phyloP scores from a whole-genome alignment of 306 rosid genomes.

The Corylus heterophylla region DNA sequence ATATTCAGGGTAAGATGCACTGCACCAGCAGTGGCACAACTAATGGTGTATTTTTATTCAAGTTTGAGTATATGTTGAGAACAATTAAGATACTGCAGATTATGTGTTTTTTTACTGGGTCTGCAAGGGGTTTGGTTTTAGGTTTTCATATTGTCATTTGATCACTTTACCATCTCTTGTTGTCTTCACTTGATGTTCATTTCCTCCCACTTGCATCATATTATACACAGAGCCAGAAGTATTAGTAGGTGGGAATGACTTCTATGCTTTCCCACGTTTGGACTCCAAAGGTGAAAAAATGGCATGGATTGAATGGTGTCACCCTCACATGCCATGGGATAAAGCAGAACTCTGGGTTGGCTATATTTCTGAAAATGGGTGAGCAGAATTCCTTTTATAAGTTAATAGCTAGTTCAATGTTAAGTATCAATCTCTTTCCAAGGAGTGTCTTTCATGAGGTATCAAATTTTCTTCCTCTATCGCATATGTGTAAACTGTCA shows the following conservation, averaged over 20 bases:
- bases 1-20: slow-evolving; percentile 56
- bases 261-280: slow-evolving; percentile 93
- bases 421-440: neutral
- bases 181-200: slow-evolving; percentile 8
- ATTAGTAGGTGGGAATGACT: slow-evolving; percentile 74
- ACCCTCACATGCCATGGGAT: slow-evolving; percentile 99
- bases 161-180: neutral
- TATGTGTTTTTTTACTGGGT: neutral
- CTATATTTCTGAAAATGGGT: slow-evolving; percentile 87
- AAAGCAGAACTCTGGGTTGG: slow-evolving; percentile 96
- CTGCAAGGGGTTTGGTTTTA: neutral
- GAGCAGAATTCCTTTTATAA: slow-evolving; percentile 30
- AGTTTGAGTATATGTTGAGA: neutral
- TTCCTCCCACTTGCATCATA: slow-evolving; percentile 16
- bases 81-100: neutral
- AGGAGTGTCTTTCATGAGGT: slow-evolving; percentile 7
- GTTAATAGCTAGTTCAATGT: slow-evolving; percentile 6
- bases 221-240: slow-evolving; percentile 67
- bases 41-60: neutral
- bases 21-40: neutral
- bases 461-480: neutral
- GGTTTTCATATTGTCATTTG: neutral
- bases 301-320: slow-evolving; percentile 97
- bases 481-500: neutral
- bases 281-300: slow-evolving; percentile 68